Base-by-base conservation (phyloP, 2,329 filamentous ascomycete genomes). In the Calycina herbarum region DNA sequence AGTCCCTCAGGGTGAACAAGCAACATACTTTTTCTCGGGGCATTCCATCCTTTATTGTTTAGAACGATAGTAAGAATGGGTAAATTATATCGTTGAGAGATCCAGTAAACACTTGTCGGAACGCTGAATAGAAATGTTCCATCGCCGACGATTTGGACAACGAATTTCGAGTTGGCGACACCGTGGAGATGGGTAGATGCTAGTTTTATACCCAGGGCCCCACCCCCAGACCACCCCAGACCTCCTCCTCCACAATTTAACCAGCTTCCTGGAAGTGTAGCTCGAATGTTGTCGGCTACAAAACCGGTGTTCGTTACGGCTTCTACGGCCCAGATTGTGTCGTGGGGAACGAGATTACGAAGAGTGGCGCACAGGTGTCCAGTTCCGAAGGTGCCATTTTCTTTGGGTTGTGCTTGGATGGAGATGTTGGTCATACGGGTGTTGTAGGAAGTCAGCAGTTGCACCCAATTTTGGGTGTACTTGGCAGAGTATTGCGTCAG, bases 191-290 rank as follows among this genome's bases (percentile, higher is more conserved):
- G 66, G 15, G 70, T 83, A 0, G 82, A 82, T 0, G 90, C 92
- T 7, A 94, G 83, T 75, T 94, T 93, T 73, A 94, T 88, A 1
- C 91, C 92, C 2, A 94, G 77, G 0, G 89, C 89, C 62, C 81
- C 91, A 15, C 92, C 91, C 15, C 91, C 91, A 11, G 87, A 91
- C 91, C 91, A 94, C 1, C 91, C 91, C 0, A 94, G 85, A 1
- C 92, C 92, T 15, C 90, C 91, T 0, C 89, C 91, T 1, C 91
- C 91, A 74, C 91, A 94, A 76, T 93, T 94, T 73, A 94, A 86
- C 89, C 89, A 93, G 0, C 86, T 87, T 0, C 90, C 90, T 0
- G 91, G 91, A 0, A 86, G 73, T 0, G 83, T 87, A 2, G 87
- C 83, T 71, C 88, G 87, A 7, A 95, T 79, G 69, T 93, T 90